These are phyloP conservation scores for Chytriomyces sp. DNA, from an alignment of 192 early-diverging fungal species.

Conservation along the genomic window DNA sequence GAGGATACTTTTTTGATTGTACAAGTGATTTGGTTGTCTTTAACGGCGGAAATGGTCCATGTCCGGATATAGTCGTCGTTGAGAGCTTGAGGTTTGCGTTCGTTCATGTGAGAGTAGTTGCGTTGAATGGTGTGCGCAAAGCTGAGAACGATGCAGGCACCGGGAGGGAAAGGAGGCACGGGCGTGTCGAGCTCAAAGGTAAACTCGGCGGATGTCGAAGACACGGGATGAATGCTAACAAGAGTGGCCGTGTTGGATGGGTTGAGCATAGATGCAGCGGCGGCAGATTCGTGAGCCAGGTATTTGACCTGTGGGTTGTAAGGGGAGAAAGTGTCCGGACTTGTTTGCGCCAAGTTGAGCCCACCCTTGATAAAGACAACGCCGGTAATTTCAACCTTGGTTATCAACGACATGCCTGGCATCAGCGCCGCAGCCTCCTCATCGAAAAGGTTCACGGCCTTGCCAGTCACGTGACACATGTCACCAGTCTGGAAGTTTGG, in stretches of 20 bases:
- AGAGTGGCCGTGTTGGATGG: not conserved
- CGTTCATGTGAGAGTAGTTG: constrained; percentile 37
- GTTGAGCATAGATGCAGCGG: not conserved
- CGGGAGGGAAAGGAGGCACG: constrained; percentile 15
- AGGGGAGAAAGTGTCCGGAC: constrained; percentile 28
- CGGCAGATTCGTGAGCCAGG: constrained; percentile 12
- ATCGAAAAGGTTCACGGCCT: constrained; percentile 33
- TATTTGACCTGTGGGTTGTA: constrained; percentile 39
- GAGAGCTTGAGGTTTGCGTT: constrained; percentile 24
- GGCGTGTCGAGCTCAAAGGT: constrained; percentile 25
- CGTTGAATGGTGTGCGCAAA: constrained; percentile 16
- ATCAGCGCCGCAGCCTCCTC: constrained; percentile 31
- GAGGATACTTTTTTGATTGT: constrained; percentile 10
- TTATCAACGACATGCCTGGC: constrained; percentile 15
- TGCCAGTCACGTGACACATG: constrained; percentile 32
- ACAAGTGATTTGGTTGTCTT: not conserved
- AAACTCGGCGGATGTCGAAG: constrained; percentile 26
- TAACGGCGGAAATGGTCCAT: constrained; percentile 28
- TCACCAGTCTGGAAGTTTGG: constrained; percentile 38
- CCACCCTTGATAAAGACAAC: constrained; percentile 27
- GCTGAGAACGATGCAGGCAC: constrained; percentile 29
- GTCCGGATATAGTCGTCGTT: constrained; percentile 40
- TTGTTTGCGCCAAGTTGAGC: constrained; percentile 5
- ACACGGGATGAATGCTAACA: not conserved
- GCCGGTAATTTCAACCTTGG: not conserved